Conservation (phyloP, 306 rosid species). For the Lupinus albus region DNA sequence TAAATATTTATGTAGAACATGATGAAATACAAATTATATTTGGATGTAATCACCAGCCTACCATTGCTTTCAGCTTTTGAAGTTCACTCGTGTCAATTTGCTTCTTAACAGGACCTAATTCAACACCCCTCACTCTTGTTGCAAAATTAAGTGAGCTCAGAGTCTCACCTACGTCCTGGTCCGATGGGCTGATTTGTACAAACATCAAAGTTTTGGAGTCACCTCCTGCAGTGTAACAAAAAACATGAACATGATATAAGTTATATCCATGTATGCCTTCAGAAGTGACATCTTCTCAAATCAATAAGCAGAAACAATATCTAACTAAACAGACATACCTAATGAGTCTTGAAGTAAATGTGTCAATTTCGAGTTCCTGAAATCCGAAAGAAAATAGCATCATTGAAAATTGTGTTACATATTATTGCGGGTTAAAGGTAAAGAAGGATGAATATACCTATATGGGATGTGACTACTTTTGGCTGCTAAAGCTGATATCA, state of each 20-base stretch:
- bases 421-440: constrained; percentile 5
- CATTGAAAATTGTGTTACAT: constrained; percentile 18
- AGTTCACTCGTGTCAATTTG: constrained; percentile 78
- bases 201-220: constrained; percentile 87
- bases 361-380: constrained; percentile 93
- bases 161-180: constrained; percentile 82
- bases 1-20: background rate
- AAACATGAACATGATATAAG: constrained; percentile 1
- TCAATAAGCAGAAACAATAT: constrained; percentile 6
- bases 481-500: constrained; percentile 79
- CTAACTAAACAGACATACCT: constrained; percentile 49
- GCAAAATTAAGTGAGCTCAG: constrained; percentile 84
- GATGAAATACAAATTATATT: constrained; percentile 7
- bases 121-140: constrained; percentile 84
- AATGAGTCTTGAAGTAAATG: constrained; percentile 95
- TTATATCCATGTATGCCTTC: background rate
- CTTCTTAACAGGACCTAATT: constrained; percentile 84
- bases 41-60: constrained; percentile 39
- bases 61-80: constrained; percentile 74
- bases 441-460: constrained; percentile 54
- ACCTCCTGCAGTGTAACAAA: constrained; percentile 62
- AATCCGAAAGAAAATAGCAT: constrained; percentile 37
- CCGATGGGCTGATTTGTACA: constrained; percentile 91
- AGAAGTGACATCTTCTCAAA: constrained; percentile 15
- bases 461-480: constrained; percentile 87